Conservation (phyloP, 768 basidiomycete genomes). For the Tulasnella calospora region DNA sequence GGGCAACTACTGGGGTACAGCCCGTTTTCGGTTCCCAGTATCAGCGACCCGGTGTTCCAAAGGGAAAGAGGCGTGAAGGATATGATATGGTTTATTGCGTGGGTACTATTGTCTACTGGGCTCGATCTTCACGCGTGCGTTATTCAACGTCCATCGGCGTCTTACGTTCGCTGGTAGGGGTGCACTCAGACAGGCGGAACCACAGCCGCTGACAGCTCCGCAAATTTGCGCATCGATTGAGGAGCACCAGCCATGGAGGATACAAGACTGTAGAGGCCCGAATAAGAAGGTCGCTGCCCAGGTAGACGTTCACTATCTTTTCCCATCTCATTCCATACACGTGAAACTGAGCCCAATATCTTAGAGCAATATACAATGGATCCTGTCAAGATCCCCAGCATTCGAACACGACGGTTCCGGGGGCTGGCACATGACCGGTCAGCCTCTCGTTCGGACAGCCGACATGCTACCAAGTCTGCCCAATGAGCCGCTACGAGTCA, state of each 20-base stretch:
- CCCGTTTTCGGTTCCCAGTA: not conserved
- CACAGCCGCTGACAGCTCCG: not conserved
- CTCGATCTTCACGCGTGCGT: no score
- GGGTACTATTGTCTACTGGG: not conserved
- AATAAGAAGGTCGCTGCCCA: not conserved
- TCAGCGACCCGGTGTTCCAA: not conserved
- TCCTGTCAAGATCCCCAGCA: not conserved
- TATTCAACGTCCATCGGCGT: no score
- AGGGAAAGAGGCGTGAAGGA: not conserved
- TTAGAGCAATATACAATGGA: not conserved
- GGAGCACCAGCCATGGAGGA: not conserved
- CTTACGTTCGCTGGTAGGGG: not conserved
- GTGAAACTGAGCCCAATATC: not conserved
- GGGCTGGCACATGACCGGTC: not conserved
- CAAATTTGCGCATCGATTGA: not conserved
- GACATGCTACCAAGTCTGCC: not conserved
- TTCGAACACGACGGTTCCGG: not conserved
- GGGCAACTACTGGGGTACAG: not conserved
- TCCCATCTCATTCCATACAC: no score
- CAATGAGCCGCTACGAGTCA: not conserved
- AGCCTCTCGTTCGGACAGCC: not conserved
- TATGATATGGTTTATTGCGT: slow-evolving; percentile 4
- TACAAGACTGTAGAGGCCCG: not conserved
- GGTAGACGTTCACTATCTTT: not conserved
- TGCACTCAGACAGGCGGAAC: not conserved